A percentile compares a stretch with the other conserved stretches of the same genome.
These are phyloP conservation scores for Chrysochromulina parva DNA, from an alignment of 78 protist genomes.

Conservation along the genomic window DNA sequence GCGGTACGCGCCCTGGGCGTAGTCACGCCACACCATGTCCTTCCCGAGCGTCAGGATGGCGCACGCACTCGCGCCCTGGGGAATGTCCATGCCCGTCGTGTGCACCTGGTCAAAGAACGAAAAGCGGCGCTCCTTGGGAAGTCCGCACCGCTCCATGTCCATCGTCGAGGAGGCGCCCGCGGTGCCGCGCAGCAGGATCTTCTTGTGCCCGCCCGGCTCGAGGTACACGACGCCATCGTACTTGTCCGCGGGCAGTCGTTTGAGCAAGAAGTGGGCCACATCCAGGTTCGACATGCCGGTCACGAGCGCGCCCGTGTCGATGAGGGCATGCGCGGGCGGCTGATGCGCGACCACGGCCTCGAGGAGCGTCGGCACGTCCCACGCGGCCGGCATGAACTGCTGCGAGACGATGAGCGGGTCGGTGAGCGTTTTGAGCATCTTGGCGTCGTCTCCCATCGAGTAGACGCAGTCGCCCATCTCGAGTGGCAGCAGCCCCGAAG, in stretches of 20 bases:
- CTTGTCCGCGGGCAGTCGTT: background rate
- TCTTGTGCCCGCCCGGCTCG: constrained; percentile 3
- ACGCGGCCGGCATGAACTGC: background rate
- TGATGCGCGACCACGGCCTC: background rate
- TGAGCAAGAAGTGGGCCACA: background rate
- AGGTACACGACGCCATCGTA: background rate
- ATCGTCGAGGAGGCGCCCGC: background rate
- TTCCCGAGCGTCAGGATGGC: constrained; percentile 63
- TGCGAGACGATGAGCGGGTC: constrained; percentile 10
- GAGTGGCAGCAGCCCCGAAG: constrained; percentile 70
- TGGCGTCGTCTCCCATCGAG: constrained; percentile 25
- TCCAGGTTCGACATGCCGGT: constrained; percentile 59
- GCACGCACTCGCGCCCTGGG: constrained; percentile 28
- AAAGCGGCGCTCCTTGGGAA: constrained; percentile 42
- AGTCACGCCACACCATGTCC: constrained; percentile 65
- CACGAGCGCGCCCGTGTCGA: constrained; percentile 68
- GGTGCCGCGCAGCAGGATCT: background rate
- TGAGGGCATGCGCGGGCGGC: constrained; percentile 45
- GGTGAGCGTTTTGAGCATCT: constrained; percentile 38
- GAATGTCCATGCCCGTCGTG: constrained; percentile 63
- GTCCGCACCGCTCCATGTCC: constrained; percentile 44
- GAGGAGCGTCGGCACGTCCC: constrained; percentile 44
- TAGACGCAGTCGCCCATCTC: constrained; percentile 66
- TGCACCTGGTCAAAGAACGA: constrained; percentile 61
- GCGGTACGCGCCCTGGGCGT: constrained; percentile 60